Conservation (phyloP, 208 protist species). For the Crithidia mellificae region DNA sequence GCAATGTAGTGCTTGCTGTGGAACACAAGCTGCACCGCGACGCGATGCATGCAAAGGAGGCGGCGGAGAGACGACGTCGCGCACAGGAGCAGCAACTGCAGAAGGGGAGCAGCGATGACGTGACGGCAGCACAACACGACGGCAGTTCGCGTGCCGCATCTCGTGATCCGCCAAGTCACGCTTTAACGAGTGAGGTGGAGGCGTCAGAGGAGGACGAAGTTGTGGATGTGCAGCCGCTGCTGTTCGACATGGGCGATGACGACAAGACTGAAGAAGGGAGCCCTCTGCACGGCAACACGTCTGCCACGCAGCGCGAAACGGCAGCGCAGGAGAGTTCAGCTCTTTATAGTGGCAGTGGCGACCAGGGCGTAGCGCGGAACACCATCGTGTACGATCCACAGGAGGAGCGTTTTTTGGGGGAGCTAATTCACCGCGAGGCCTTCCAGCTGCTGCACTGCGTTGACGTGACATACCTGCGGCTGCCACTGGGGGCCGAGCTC, state of each 20-base stretch:
- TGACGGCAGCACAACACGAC: too few species aligned
- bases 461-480: slow-evolving; percentile 12
- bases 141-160: too few species aligned
- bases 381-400: slow-evolving; percentile 2
- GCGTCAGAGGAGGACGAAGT: slow-evolving; percentile 6
- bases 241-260: slow-evolving; percentile 3
- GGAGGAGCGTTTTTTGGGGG: slow-evolving; percentile 9
- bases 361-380: not conserved
- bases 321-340: too few species aligned
- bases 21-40: slow-evolving; percentile 17
- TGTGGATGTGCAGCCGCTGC: slow-evolving; percentile 10
- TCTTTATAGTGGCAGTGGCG: too few species aligned
- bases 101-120: too few species aligned
- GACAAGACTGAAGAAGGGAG: not conserved
- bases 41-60: not conserved
- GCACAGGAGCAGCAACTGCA: not conserved
- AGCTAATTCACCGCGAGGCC: not conserved
- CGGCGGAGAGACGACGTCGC: not conserved
- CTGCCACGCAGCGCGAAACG: not conserved
- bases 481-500: slow-evolving; percentile 11
- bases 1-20: slow-evolving; percentile 8
- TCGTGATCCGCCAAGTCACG: too few species aligned
- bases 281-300: not conserved
- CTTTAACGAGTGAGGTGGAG: too few species aligned
- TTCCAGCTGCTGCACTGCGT: slow-evolving; percentile 16